A percentile compares a stretch with the other conserved stretches of the same genome.
phyloP scores from a whole-genome alignment of 495 filamentous ascomycete species.

The Margaritispora aquatica region DNA sequence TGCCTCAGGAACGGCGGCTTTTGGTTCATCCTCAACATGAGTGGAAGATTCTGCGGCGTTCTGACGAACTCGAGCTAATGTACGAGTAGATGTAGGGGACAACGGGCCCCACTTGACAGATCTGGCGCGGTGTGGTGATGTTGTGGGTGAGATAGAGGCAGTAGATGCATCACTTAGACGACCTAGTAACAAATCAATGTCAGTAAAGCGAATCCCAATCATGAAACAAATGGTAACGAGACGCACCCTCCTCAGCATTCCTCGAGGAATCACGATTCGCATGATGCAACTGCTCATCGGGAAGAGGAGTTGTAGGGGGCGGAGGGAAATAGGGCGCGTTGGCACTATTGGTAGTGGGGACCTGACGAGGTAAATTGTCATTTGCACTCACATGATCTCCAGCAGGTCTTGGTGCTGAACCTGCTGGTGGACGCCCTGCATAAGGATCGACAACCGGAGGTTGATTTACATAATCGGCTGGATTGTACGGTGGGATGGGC shows the following conservation, averaged over 20 bases:
- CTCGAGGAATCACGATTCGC: neutral
- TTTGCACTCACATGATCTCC: slow-evolving; percentile 30
- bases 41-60: neutral
- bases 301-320: slow-evolving; percentile 20
- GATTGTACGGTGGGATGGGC: slow-evolving; percentile 34
- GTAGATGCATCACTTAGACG: slow-evolving; percentile 11
- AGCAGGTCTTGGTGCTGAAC: slow-evolving; percentile 18
- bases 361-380: slow-evolving; percentile 5
- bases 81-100: slow-evolving; percentile 21
- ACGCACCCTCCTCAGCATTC: slow-evolving; percentile 22
- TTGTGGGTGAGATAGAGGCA: neutral
- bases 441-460: neutral
- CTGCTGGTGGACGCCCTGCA: slow-evolving; percentile 18
- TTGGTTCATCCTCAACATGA: slow-evolving; percentile 28
- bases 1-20: slow-evolving; percentile 37
- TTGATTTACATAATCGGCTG: slow-evolving; percentile 30
- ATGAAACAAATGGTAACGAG: neutral
- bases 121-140: slow-evolving; percentile 6
- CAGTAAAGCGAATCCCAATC: neutral
- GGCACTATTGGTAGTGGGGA: neutral
- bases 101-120: slow-evolving; percentile 25
- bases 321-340: slow-evolving; percentile 21
- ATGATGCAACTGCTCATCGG: slow-evolving; percentile 14
- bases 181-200: neutral
- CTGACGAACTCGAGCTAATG: slow-evolving; percentile 6